Evolutionary conservation across 176 grass and related monocot species (phyloP), one percentile per base, ranked within the genome.

Genomic region (Raddia guianensis): DNA sequence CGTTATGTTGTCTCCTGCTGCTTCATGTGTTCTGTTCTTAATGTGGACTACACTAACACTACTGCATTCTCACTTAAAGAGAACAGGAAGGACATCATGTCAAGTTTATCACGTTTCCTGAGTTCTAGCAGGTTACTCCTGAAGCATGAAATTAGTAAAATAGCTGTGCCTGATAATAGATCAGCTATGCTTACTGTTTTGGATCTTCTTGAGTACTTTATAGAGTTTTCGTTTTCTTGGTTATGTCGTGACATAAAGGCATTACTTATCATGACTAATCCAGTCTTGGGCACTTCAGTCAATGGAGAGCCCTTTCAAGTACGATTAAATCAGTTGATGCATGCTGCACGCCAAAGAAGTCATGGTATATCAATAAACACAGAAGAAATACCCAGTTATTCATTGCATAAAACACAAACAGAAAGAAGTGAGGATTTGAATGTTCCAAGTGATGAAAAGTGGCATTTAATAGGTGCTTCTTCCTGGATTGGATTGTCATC

Each of bases 151-250:
- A 75, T 79, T 2, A 57, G 51, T 63, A 80, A 43, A 71, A 77
- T 46, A 43, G 71, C 50, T 83, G 47, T 75, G 73, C n/a, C 76
- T 54, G 79, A 63, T 37, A 72, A 79, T 65, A 57, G 10, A 54
- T 78, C 81, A 44, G 67, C 63, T 76, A 68, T 91, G 34, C 66
- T 49, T 85, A 43, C 84, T 82, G 66, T 89, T 79, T 59, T 98
- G 70, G 88, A 94, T 63, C 77, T 98, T 58, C 69, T 98, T 83
- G 92, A 98, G 68, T 89, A 87, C 78, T 82, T 21, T 79, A 65
- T 92, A 63, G 86, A 83, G 58, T 92, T 94, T 85, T 85, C 88
- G 70, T 82, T 85, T 85, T 86, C 89, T 75, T 98, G 95, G 90
- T 74, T 98, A 73, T 66, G 34, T 63, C 63, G 68, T 81, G 90